Evolutionary conservation across 495 filamentous ascomycete species (phyloP), one percentile per base, ranked within the genome.

Genomic region (Tetracladium setigerum): DNA sequence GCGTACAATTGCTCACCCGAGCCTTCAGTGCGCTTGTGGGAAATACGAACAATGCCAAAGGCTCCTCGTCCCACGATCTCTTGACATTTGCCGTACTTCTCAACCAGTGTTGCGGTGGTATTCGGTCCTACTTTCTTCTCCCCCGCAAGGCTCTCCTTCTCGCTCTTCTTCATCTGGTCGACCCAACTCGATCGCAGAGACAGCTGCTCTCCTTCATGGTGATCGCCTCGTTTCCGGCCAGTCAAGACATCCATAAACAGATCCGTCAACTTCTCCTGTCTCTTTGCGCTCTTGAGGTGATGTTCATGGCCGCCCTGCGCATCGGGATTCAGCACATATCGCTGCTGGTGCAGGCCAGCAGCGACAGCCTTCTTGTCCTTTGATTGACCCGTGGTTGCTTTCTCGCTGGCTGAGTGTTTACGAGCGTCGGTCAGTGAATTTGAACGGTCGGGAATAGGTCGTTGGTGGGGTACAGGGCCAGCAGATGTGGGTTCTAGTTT

Each of bases 81-180:
- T 63, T 97, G 92, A 63, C 92, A 97, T 71, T 96, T 96, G 51
- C 92, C 92, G 61, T 99, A 99, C 62, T 97, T 99, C 65, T 97
- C 87, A 8, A 89, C 87, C 46, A 98, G 71, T 4, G 87, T 85
- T 4, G 78, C 81, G n/a, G 85, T 84, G 11, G 88, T 73, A 58
- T 84, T 87, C 1, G 84, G 77, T 0, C 82, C 81, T 17, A 79
- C 79, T 59, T 83, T 91, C 70, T 85, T 89, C 52, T 95, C 87
- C 18, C 72, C 64, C 5, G 79, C 82, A 33, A 87, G 57, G 56
- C 76, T 81, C 43, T 94, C 88, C 54, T 86, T 86, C 64, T 98
- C 92, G 31, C 38, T 46, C 13, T 45, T 50, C 61, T 87, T 87
- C 49, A 96, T 76, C 56, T 92, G 90, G 65, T 96, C 91, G 30